phyloP scores from a whole-genome alignment of 495 filamentous ascomycete genomes.

The Aspergillus panamensis region DNA sequence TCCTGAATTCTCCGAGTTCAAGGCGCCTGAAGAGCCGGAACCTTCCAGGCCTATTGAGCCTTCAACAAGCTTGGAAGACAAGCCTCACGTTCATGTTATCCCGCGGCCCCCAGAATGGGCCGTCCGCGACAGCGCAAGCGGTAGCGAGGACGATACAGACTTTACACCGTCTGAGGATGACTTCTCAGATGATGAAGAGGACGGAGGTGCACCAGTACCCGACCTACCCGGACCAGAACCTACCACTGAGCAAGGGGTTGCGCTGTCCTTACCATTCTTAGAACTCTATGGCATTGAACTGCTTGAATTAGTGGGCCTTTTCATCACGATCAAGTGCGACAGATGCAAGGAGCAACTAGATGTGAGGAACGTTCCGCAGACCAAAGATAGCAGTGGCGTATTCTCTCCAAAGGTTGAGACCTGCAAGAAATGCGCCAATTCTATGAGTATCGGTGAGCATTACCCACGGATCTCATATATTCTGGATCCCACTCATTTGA shows the following conservation, averaged over 20 bases:
- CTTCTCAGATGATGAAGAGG: conserved; percentile 45
- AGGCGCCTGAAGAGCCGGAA: conserved; percentile 16
- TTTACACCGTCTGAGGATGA: conserved; percentile 43
- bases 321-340: conserved; percentile 74
- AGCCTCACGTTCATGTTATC: conserved; percentile 69
- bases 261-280: conserved; percentile 77
- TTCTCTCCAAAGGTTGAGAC: conserved; percentile 38
- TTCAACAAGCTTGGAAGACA: conserved; percentile 37
- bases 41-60: neutral
- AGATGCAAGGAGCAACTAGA: conserved; percentile 79
- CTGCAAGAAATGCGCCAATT: conserved; percentile 76
- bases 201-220: conserved; percentile 40
- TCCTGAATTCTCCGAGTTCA: conserved; percentile 17
- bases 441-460: conserved; percentile 54
- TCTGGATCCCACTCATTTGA: conserved; percentile 1
- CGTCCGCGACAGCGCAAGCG: conserved; percentile 37
- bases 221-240: conserved; percentile 28
- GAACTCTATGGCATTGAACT: conserved; percentile 81
- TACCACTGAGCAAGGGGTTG: conserved; percentile 58
- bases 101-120: conserved; percentile 83
- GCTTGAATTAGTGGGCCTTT: conserved; percentile 66
- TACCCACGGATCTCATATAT: neutral
- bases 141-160: conserved; percentile 34
- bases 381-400: conserved; percentile 34
- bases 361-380: conserved; percentile 59